Percentiles rank a stretch among this genome's conserved stretches.
These are phyloP conservation scores for Diaporthe sp. DNA, from an alignment of 2,329 filamentous ascomycete species.

Conservation along the genomic window DNA sequence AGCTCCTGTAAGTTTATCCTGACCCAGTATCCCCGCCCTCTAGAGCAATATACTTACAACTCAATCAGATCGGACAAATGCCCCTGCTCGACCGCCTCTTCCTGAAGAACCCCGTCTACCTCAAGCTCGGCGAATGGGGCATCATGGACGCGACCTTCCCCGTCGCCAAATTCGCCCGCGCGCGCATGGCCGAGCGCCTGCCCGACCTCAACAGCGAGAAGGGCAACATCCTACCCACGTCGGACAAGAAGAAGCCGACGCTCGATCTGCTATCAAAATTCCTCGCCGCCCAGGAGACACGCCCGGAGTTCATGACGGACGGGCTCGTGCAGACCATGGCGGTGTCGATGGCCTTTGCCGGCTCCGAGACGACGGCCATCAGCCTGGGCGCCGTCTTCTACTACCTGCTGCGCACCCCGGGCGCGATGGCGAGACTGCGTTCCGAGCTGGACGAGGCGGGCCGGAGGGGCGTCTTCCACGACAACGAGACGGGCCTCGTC, in stretches of 20 bases:
- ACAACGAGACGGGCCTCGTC: conserved; percentile 69
- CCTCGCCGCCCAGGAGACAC: conserved; percentile 75
- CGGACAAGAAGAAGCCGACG: conserved; percentile 56
- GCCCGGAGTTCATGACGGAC: conserved; percentile 80
- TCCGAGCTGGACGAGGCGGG: conserved; percentile 53
- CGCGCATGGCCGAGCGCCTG: conserved; percentile 76
- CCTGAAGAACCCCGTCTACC: conserved; percentile 81
- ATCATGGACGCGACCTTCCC: conserved; percentile 79
- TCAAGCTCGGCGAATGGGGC: conserved; percentile 77
- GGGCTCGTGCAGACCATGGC: conserved; percentile 78
- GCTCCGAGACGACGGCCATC: conserved; percentile 48
- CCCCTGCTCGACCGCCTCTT: conserved; percentile 77
- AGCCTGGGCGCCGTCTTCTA: conserved; percentile 48
- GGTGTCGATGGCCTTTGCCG: conserved; percentile 60
- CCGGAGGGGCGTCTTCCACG: conserved; percentile 30
- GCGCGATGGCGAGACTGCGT: conserved; percentile 43
- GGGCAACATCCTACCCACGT: conserved; percentile 56
- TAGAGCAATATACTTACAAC: neutral
- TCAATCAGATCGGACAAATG: conserved; percentile 76
- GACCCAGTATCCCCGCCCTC: neutral
- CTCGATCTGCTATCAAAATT: conserved; percentile 80
- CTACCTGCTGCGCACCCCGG: conserved; percentile 45
- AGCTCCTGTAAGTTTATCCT: conserved; percentile 68
- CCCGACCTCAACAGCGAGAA: conserved; percentile 56
- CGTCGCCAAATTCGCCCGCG: conserved; percentile 79